These are phyloP conservation scores for Primulina eburnea DNA, from an alignment of 257 asterid genomes.

Conservation along the genomic window DNA sequence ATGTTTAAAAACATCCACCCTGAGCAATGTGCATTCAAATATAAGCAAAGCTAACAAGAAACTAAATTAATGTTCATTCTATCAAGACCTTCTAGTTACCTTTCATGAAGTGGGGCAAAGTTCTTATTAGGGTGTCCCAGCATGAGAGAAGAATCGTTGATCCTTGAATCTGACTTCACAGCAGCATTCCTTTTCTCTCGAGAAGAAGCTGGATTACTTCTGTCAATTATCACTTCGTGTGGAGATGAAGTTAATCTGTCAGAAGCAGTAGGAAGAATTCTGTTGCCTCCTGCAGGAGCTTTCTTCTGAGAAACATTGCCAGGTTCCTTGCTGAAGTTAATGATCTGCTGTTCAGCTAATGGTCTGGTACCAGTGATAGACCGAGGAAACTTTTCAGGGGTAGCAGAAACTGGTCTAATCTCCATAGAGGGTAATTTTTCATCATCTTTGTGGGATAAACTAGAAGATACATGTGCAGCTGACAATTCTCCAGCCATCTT, in stretches of 20 bases:
- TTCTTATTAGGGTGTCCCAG: constrained; percentile 44
- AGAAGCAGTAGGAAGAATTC: constrained; percentile 32
- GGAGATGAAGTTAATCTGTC: constrained; percentile 34
- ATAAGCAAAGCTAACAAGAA: constrained; percentile 31
- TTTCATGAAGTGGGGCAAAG: constrained; percentile 43
- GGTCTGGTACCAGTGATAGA: constrained; percentile 36
- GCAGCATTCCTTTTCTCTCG: constrained; percentile 54
- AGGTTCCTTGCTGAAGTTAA: constrained; percentile 40
- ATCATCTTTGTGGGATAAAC: constrained; percentile 40
- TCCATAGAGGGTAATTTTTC: constrained; percentile 39
- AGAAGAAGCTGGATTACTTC: constrained; percentile 44
- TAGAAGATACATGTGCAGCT: constrained; percentile 30
- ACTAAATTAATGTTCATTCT: constrained; percentile 8
- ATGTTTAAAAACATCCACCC: constrained; percentile 52
- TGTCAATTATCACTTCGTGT: constrained; percentile 46
- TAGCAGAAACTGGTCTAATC: constrained; percentile 39
- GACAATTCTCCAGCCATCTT: constrained; percentile 42
- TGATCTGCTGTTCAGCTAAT: constrained; percentile 43
- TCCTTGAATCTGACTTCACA: constrained; percentile 40
- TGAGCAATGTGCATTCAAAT: constrained; percentile 38
- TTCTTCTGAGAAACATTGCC: constrained; percentile 43
- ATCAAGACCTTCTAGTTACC: constrained; percentile 41
- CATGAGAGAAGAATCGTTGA: constrained; percentile 38
- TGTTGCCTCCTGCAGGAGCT: constrained; percentile 36
- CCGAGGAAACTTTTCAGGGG: constrained; percentile 53